Conservation (phyloP, 192 early-diverging fungal species). For the Mortierella alpina region DNA sequence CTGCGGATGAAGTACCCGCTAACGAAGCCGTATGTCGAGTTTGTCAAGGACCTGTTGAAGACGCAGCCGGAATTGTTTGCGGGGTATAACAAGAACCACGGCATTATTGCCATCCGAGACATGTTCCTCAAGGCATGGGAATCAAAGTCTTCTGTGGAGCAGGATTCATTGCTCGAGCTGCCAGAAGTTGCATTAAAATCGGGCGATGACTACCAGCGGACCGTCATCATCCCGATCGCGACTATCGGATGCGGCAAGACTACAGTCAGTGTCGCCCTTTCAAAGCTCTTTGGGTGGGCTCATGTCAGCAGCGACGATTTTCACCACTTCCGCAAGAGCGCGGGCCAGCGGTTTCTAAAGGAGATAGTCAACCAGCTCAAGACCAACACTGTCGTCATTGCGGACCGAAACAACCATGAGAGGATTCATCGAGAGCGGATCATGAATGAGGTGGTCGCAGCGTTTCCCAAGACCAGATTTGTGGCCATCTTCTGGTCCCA, state of each 20-base stretch:
- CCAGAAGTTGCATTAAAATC: not conserved
- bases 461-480: constrained; percentile 71
- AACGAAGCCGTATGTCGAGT: constrained; percentile 78
- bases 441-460: constrained; percentile 54
- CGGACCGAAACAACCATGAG: constrained; percentile 65
- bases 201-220: constrained; percentile 46
- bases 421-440: constrained; percentile 26
- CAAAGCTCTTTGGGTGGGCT: constrained; percentile 71
- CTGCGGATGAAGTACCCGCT: constrained; percentile 64
- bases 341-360: constrained; percentile 64
- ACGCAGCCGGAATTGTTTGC: constrained; percentile 74
- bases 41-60: constrained; percentile 72
- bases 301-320: constrained; percentile 90
- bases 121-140: constrained; percentile 76
- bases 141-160: constrained; percentile 23
- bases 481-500: constrained; percentile 84
- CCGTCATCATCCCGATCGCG: constrained; percentile 78
- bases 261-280: constrained; percentile 64
- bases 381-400: constrained; percentile 74
- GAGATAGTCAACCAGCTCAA: constrained; percentile 67
- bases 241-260: constrained; percentile 86
- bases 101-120: constrained; percentile 85
- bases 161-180: constrained; percentile 2
- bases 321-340: constrained; percentile 63
- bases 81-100: constrained; percentile 74